phyloP scores from a whole-genome alignment of 441 rosid genomes.

The Macaranga tanarius region DNA sequence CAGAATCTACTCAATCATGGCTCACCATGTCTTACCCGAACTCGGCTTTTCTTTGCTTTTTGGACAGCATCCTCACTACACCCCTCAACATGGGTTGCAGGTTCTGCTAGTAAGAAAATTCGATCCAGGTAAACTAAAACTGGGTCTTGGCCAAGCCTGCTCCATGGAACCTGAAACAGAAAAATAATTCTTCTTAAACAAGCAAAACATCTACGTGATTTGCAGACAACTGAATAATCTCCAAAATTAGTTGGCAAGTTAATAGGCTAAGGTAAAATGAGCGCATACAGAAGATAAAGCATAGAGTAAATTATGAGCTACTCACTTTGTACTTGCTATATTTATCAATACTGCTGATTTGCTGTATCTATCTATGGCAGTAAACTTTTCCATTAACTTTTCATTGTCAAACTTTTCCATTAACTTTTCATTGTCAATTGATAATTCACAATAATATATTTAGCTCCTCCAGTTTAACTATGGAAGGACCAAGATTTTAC shows the following conservation, averaged over 20 bases:
- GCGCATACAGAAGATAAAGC: neutral
- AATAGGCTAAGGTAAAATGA: neutral
- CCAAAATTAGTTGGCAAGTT: neutral
- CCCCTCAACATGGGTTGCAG: conserved; percentile 85
- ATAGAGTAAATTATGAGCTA: neutral
- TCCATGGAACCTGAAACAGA: conserved; percentile 92
- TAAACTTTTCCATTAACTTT: too few species aligned
- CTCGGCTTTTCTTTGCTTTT: conserved; percentile 82
- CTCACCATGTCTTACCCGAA: conserved; percentile 65
- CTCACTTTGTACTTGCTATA: neutral
- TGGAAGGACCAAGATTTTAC: too few species aligned
- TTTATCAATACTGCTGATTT: neutral
- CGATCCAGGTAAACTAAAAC: conserved; percentile 88
- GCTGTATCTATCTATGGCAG: neutral
- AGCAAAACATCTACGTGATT: neutral
- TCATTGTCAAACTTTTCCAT: too few species aligned
- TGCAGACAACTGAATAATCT: neutral
- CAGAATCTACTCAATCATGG: conserved; percentile 19
- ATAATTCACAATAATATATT: too few species aligned
- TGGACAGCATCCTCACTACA: conserved; percentile 82
- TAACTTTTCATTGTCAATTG: too few species aligned
- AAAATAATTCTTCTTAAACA: conserved; percentile 14
- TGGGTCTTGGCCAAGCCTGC: conserved; percentile 99
- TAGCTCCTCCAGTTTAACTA: too few species aligned
- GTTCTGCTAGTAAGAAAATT: conserved; percentile 86